Evolutionary conservation across 1,284 basidiomycete genomes (phyloP).

Genomic region (Microbotryum lychnidis-dioicae): DNA sequence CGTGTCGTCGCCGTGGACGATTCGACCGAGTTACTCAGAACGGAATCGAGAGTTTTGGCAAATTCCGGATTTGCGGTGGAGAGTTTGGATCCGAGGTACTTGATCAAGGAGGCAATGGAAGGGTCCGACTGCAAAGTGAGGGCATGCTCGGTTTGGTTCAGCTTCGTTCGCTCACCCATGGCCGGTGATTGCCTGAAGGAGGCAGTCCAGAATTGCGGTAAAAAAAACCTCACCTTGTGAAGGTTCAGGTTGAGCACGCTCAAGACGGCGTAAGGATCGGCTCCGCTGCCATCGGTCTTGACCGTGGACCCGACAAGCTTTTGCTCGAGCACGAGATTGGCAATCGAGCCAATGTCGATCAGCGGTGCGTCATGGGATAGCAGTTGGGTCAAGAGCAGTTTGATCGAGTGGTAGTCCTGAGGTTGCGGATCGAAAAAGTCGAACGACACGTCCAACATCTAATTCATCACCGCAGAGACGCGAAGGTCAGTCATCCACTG

Average conservation of each 20-base stretch:
- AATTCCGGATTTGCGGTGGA: slow-evolving; percentile 43
- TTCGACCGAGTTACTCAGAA: slow-evolving; percentile 31
- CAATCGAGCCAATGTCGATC: slow-evolving; percentile 61
- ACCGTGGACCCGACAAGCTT: slow-evolving; percentile 76
- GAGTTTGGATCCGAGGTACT: slow-evolving; percentile 57
- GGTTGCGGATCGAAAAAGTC: slow-evolving; percentile 81
- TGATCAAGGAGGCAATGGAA: slow-evolving; percentile 59
- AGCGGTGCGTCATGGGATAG: slow-evolving; percentile 69
- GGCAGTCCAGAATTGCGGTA: not conserved
- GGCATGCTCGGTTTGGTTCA: too few relatives aligned
- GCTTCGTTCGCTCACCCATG: too few relatives aligned
- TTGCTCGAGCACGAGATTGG: slow-evolving; percentile 65
- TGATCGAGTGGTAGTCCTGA: slow-evolving; percentile 77
- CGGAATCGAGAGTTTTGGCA: slow-evolving; percentile 35
- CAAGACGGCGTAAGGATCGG: slow-evolving; percentile 46
- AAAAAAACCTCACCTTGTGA: slow-evolving; percentile 52
- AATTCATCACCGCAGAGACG: not conserved
- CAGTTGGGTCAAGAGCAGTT: slow-evolving; percentile 68
- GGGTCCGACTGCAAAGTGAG: slow-evolving; percentile 51
- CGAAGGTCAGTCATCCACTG: too few relatives aligned
- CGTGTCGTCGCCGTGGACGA: slow-evolving; percentile 8
- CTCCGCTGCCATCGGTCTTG: slow-evolving; percentile 66
- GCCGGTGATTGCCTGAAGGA: too few relatives aligned
- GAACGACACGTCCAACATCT: slow-evolving; percentile 72
- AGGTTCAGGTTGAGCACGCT: slow-evolving; percentile 71